Evolutionary conservation across 169 alveolate genomes (phyloP).

Genomic region (Plasmodium malariae): DNA sequence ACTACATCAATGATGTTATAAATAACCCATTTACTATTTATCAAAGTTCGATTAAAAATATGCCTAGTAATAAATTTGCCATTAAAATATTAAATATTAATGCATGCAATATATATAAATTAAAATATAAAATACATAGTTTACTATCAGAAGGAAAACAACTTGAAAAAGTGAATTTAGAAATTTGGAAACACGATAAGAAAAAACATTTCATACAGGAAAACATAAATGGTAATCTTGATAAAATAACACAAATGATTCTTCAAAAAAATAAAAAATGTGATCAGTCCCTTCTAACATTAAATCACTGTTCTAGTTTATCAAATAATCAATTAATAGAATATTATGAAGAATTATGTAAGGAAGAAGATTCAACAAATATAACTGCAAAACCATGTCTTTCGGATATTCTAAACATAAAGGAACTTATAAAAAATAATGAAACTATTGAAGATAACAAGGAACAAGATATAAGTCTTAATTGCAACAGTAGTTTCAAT

Average conservation of each 20-base stretch:
- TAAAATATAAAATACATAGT: conserved; percentile 80
- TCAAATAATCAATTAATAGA: not conserved
- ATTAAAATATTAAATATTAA: conserved; percentile 78
- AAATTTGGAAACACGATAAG: conserved; percentile 58
- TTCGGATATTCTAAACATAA: conserved; percentile 8
- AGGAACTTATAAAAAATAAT: not conserved
- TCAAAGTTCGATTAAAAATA: conserved; percentile 29
- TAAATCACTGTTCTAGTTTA: conserved; percentile 1
- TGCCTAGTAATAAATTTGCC: conserved; percentile 73
- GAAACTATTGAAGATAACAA: not conserved
- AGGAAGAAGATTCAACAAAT: not conserved
- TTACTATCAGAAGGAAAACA: conserved; percentile 81
- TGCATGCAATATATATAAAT: conserved; percentile 56
- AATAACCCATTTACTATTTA: conserved; percentile 62
- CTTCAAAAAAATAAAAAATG: conserved; percentile 2
- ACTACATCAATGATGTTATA: conserved; percentile 35
- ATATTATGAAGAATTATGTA: conserved; percentile 2
- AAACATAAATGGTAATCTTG: not conserved
- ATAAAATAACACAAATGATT: not conserved
- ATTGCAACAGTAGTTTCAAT: not conserved
- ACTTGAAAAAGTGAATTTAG: conserved; percentile 72
- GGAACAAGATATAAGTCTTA: not conserved
- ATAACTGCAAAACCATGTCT: not conserved
- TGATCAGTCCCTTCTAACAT: not conserved
- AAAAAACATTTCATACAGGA: not conserved